A percentile compares a stretch with the other conserved stretches of the same genome.
Evolutionary conservation across 1,139 yeast genomes (phyloP).

Genomic region (Hyphopichia khmerensis): DNA sequence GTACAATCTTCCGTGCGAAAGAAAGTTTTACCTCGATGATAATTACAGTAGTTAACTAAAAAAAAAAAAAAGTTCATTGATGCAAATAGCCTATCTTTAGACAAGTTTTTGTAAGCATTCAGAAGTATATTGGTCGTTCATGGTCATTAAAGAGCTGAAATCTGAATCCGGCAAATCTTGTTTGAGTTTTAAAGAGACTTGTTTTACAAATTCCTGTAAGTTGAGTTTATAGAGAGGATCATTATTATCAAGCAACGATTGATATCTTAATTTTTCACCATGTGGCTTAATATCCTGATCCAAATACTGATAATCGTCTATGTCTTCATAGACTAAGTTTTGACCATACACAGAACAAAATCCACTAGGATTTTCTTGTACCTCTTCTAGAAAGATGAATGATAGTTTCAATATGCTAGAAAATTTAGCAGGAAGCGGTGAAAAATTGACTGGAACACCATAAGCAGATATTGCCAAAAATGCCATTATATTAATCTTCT

Average conservation of each 20-base stretch:
- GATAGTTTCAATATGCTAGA: slow-evolving; percentile 50
- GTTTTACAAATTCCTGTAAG: slow-evolving; percentile 26
- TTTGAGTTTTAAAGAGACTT: slow-evolving; percentile 20
- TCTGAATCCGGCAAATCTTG: slow-evolving; percentile 18
- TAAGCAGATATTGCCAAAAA: slow-evolving; percentile 41
- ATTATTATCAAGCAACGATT: slow-evolving; percentile 36
- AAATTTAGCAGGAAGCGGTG: slow-evolving; percentile 21
- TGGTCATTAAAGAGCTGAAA: slow-evolving; percentile 25
- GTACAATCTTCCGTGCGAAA: too few species aligned
- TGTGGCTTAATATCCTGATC: slow-evolving; percentile 50
- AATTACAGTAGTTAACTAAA: too few species aligned
- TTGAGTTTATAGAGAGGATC: slow-evolving; percentile 66
- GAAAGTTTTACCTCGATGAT: too few species aligned
- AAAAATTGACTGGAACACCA: slow-evolving; percentile 21
- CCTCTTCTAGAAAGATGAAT: slow-evolving; percentile 69
- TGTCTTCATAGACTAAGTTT: slow-evolving; percentile 54
- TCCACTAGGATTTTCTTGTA: slow-evolving; percentile 60
- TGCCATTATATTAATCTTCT: slow-evolving; percentile 64
- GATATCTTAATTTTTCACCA: slow-evolving; percentile 59
- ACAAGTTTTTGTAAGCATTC: slow-evolving; percentile 24
- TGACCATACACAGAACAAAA: slow-evolving; percentile 63
- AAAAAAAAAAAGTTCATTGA: background rate
- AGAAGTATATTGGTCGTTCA: slow-evolving; percentile 32
- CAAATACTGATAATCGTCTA: slow-evolving; percentile 47
- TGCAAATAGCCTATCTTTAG: background rate